Evolutionary conservation across 257 asterid genomes (phyloP).

Genomic region (Verbascum thapsus): DNA sequence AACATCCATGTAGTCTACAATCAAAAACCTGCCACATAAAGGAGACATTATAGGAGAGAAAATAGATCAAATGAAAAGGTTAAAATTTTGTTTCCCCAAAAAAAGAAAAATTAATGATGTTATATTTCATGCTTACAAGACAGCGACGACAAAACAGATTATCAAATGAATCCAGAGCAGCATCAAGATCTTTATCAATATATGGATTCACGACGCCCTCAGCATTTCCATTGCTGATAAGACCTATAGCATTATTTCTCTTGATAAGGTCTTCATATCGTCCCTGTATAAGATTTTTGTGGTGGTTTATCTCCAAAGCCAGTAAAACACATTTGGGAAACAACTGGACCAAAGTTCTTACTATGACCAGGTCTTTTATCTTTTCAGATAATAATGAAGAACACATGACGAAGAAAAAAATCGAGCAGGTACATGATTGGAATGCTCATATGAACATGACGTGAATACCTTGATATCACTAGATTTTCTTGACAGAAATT

Average conservation of each 20-base stretch:
- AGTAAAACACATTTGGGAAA: slow-evolving; percentile 58
- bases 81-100: neutral
- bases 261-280: slow-evolving; percentile 73
- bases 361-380: slow-evolving; percentile 55
- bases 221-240: slow-evolving; percentile 41
- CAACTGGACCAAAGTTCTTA: slow-evolving; percentile 70
- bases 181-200: slow-evolving; percentile 85
- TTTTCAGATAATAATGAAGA: slow-evolving; percentile 31
- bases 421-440: slow-evolving; percentile 23
- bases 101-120: slow-evolving; percentile 14
- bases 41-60: slow-evolving; percentile 29
- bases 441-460: slow-evolving; percentile 18
- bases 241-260: slow-evolving; percentile 39
- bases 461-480: slow-evolving; percentile 71
- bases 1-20: slow-evolving; percentile 93
- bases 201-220: slow-evolving; percentile 63
- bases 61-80: slow-evolving; percentile 17
- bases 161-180: slow-evolving; percentile 94
- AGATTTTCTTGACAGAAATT: slow-evolving; percentile 70
- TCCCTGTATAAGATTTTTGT: slow-evolving; percentile 82
- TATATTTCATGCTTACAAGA: slow-evolving; percentile 58
- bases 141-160: slow-evolving; percentile 94
- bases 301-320: slow-evolving; percentile 68
- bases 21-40: slow-evolving; percentile 79
- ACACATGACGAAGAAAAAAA: slow-evolving; percentile 23